Base-by-base conservation (phyloP, 2,329 filamentous ascomycete genomes). In the Fusarium equiseti region DNA sequence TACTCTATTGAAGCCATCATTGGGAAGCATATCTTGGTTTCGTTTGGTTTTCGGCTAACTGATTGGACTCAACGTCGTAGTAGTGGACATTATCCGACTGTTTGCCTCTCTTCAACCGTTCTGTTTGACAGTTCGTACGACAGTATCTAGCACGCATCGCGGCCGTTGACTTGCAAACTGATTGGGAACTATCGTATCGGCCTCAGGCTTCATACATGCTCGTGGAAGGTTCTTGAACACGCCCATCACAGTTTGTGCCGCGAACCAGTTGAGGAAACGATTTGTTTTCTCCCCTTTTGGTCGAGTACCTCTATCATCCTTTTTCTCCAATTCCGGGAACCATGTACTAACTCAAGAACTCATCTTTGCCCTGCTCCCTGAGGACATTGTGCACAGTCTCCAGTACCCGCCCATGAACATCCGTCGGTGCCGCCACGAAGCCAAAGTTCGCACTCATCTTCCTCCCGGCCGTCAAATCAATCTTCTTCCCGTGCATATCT, bases 371-470 rank as follows among this genome's bases (percentile, higher is more conserved):
- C 52, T 83, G 74, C 24, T 81, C 78, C 26, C 58, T 79, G 71
- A 97, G 82, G n/a, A 97, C 94, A 68, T 89, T 87, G 79, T 92
- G 92, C 4, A 98, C 95, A 8, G 88, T 92, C 71, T 89, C 85
- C 59, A 88, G 72, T 3, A 89, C 84, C 3, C 68, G 56, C 1
- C 44, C 79, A 63, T 89, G 87, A 9, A 84, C 53, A 8, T 74
- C 75, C 20, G 66, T 76, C 10, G 86, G 84, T 3, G 87, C 86
- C 1, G 86, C 87, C 7, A 89, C 83, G 46, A 89, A 88, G 3
- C 87, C 87, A 74, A 83, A 87, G 75, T 89, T 89, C 6, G 69
- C 77, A 11, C 72, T 76, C 77, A 89, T 80, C 71, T 81, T 82
- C 58, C 87, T 81, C 1, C 87, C 87, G 0, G 78, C 82, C 3